A percentile compares a stretch with the other conserved stretches of the same genome.
These are phyloP conservation scores for Phytopythium delawarense DNA, from an alignment of 352 stramenopile genomes.

Conservation along the genomic window DNA sequence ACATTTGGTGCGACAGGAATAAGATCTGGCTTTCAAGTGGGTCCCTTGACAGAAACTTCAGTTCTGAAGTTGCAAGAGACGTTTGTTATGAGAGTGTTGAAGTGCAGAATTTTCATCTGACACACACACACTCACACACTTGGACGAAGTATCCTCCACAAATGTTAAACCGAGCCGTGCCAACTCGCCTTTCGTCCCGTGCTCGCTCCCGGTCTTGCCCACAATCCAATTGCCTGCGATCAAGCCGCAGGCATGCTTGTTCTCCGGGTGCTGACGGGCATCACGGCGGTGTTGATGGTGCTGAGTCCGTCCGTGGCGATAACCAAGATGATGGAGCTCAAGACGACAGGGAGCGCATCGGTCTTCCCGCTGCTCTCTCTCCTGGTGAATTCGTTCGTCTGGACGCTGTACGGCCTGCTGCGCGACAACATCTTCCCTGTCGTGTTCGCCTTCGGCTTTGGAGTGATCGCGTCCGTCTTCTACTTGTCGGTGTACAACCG, in stretches of 20 bases:
- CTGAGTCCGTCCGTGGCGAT: constrained; percentile 31
- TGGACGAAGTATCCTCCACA: neutral
- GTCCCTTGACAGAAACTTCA: neutral
- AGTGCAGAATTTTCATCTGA: neutral
- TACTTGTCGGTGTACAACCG: constrained; percentile 49
- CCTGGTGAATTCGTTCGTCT: constrained; percentile 30
- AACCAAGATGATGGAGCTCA: constrained; percentile 32
- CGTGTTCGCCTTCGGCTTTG: constrained; percentile 24
- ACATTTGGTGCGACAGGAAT: neutral
- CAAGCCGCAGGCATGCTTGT: constrained; percentile 10
- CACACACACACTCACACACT: too few relatives aligned
- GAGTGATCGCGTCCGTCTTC: constrained; percentile 23
- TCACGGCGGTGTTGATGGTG: constrained; percentile 33
- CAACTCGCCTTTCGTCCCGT: neutral
- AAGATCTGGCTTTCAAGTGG: neutral
- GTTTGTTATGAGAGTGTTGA: neutral
- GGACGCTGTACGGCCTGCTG: constrained; percentile 42
- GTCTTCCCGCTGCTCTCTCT: constrained; percentile 29
- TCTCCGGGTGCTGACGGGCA: constrained; percentile 21
- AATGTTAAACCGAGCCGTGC: neutral
- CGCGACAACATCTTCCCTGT: constrained; percentile 23
- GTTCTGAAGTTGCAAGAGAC: neutral
- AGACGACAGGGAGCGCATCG: constrained; percentile 28
- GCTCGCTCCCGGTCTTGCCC: neutral
- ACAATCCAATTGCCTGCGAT: constrained; percentile 2